phyloP scores from a whole-genome alignment of 768 basidiomycete species.

The Boletus huronensis region DNA sequence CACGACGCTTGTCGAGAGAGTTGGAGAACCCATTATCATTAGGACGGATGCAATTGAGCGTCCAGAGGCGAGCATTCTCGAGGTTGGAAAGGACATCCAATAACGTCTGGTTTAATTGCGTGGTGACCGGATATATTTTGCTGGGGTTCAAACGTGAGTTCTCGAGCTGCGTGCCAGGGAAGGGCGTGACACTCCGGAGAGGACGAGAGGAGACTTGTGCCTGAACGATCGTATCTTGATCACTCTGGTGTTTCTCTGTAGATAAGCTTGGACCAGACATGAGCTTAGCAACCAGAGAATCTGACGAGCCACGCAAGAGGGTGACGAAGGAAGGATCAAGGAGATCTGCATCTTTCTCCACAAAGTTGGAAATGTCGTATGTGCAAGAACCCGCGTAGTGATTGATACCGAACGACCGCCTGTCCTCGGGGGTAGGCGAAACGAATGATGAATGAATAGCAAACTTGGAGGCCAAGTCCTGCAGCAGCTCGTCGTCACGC shows the following conservation, averaged over 20 bases:
- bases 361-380: constrained; percentile 48
- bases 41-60: constrained; percentile 57
- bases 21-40: constrained; percentile 63
- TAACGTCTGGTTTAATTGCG: constrained; percentile 54
- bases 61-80: constrained; percentile 50
- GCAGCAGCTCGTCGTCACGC: constrained; percentile 47
- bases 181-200: constrained; percentile 45
- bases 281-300: constrained; percentile 56
- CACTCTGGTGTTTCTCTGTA: constrained; percentile 54
- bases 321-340: constrained; percentile 55
- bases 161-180: constrained; percentile 31
- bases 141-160: constrained; percentile 44
- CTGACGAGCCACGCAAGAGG: constrained; percentile 48
- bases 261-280: constrained; percentile 61
- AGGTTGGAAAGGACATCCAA: constrained; percentile 44
- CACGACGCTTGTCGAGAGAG: constrained; percentile 60
- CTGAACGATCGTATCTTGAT: constrained; percentile 55
- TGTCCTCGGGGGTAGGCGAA: constrained; percentile 29
- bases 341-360: constrained; percentile 50
- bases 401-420: constrained; percentile 53
- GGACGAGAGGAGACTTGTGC: constrained; percentile 61
- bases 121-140: constrained; percentile 56
- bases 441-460: constrained; percentile 52
- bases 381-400: constrained; percentile 54
- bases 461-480: constrained; percentile 47